Percentiles rank a stretch among this genome's conserved stretches.
Conservation (phyloP, 805 yeast species). For the Starmerella roubikii region DNA sequence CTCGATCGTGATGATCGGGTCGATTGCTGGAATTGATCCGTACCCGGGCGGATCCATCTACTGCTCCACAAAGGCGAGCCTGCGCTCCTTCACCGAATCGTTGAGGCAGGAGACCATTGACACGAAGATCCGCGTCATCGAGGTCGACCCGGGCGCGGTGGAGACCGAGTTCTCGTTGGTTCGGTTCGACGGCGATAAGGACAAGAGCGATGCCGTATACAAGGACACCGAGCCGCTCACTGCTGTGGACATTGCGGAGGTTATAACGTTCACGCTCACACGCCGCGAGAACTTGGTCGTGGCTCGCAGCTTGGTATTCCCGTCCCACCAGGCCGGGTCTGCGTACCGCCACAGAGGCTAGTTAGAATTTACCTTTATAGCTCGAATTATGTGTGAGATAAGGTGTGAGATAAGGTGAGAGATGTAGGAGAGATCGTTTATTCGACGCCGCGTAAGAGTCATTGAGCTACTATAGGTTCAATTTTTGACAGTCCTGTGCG, state of each 20-base stretch:
- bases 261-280: constrained; percentile 51
- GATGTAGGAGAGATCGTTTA: no score
- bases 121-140: constrained; percentile 58
- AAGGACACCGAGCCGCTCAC: constrained; percentile 53
- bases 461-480: no score
- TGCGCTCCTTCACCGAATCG: constrained; percentile 42
- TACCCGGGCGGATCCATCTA: constrained; percentile 62
- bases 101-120: constrained; percentile 60
- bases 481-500: no score
- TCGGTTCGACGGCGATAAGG: constrained; percentile 49
- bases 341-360: constrained; percentile 37
- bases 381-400: background rate
- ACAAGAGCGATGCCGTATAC: constrained; percentile 51
- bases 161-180: constrained; percentile 63
- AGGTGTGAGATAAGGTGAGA: background rate
- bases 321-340: constrained; percentile 75
- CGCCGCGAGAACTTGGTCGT: constrained; percentile 60
- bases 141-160: constrained; percentile 67
- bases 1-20: constrained; percentile 52
- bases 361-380: background rate
- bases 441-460: no score
- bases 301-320: constrained; percentile 73
- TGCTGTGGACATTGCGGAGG: constrained; percentile 64
- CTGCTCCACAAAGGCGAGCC: constrained; percentile 55
- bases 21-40: constrained; percentile 58